phyloP scores from a whole-genome alignment of 2,329 filamentous ascomycete genomes.

The Fusarium sp. region DNA sequence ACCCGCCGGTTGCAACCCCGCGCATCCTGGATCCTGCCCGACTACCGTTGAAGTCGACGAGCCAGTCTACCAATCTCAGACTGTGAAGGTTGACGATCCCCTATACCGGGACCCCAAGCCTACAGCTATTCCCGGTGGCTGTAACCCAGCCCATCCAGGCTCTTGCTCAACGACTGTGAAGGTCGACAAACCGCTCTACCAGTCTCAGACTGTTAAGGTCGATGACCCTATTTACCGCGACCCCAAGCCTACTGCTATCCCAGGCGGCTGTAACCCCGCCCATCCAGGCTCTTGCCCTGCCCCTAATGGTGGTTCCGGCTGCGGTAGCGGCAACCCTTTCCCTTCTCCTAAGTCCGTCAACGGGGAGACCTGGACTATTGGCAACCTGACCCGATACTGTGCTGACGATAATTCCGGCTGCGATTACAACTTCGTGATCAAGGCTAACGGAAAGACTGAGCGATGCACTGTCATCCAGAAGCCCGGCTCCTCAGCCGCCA shows the following conservation, averaged over 20 bases:
- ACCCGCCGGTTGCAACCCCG: slow-evolving; percentile 29
- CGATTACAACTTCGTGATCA: slow-evolving; percentile 39
- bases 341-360: slow-evolving; percentile 21
- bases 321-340: background rate
- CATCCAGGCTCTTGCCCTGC: background rate
- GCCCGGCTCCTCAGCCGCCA: slow-evolving; percentile 30
- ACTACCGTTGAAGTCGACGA: background rate
- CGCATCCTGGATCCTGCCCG: slow-evolving; percentile 21
- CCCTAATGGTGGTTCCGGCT: background rate
- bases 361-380: slow-evolving; percentile 32
- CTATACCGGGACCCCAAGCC: too few species aligned
- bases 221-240: too few species aligned
- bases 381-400: slow-evolving; percentile 38
- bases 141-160: slow-evolving; percentile 33
- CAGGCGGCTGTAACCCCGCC: slow-evolving; percentile 31
- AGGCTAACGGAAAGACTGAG: slow-evolving; percentile 35
- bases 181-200: too few species aligned
- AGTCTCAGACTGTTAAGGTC: too few species aligned
- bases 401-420: slow-evolving; percentile 27
- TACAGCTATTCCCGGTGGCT: slow-evolving; percentile 30
- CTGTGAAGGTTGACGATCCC: too few species aligned
- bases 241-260: slow-evolving; percentile 12
- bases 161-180: slow-evolving; percentile 21
- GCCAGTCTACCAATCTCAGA: too few species aligned
- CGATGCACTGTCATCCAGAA: slow-evolving; percentile 35